These are phyloP conservation scores for Cryoendolithus antarcticus DNA, from an alignment of 2,329 filamentous ascomycete genomes.

Conservation along the genomic window DNA sequence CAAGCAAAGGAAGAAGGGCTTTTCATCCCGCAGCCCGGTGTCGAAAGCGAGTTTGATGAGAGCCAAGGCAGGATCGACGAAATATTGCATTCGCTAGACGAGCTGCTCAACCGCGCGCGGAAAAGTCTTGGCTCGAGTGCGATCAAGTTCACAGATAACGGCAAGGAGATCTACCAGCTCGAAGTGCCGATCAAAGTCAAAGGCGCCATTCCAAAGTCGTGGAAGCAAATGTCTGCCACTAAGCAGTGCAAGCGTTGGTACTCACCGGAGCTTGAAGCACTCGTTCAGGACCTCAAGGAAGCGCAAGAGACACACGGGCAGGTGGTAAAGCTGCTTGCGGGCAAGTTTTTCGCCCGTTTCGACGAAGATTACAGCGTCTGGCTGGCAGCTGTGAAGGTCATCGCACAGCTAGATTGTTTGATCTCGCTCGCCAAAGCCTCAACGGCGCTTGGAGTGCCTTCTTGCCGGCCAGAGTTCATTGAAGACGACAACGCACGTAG, in stretches of 20 bases:
- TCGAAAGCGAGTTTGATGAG: constrained; percentile 84
- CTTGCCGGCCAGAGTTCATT: constrained; percentile 79
- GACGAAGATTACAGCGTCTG: constrained; percentile 76
- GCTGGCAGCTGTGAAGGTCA: constrained; percentile 79
- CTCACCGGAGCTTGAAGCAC: constrained; percentile 65
- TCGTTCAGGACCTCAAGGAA: constrained; percentile 83
- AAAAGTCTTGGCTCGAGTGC: constrained; percentile 61
- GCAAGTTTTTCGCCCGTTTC: constrained; percentile 75
- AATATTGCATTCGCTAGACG: constrained; percentile 60
- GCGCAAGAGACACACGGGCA: constrained; percentile 88
- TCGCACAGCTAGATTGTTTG: constrained; percentile 87
- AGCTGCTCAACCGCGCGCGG: constrained; percentile 58
- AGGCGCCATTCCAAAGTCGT: constrained; percentile 59
- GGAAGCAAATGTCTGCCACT: constrained; percentile 95
- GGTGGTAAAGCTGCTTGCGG: constrained; percentile 73
- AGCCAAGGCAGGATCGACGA: constrained; percentile 66
- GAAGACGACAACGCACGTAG: constrained; percentile 60
- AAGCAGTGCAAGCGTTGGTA: constrained; percentile 87
- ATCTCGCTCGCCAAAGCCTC: constrained; percentile 89
- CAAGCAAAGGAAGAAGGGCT: constrained; percentile 69
- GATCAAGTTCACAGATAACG: constrained; percentile 53
- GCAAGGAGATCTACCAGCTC: constrained; percentile 94
- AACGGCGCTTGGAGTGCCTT: constrained; percentile 67
- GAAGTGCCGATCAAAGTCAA: constrained; percentile 80
- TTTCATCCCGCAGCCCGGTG: constrained; percentile 71